These are phyloP conservation scores for Didymella pinodella DNA, from an alignment of 2,329 filamentous ascomycete genomes.

Conservation along the genomic window DNA sequence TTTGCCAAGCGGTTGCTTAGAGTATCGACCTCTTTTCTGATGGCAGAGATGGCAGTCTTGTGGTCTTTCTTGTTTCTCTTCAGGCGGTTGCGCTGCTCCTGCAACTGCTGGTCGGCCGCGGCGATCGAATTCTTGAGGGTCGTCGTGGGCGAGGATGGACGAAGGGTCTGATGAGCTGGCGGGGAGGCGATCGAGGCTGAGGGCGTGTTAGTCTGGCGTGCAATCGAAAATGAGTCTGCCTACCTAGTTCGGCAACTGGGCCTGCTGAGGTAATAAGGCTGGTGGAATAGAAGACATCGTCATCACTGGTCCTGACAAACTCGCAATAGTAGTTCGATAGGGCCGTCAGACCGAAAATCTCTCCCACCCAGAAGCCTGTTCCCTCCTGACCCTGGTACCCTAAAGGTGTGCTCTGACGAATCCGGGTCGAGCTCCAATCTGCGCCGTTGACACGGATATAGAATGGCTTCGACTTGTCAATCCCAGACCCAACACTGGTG, in stretches of 20 bases:
- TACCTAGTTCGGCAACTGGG: slow-evolving; percentile 66
- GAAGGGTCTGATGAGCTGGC: slow-evolving; percentile 67
- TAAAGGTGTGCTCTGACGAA: slow-evolving; percentile 61
- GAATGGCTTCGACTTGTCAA: slow-evolving; percentile 77
- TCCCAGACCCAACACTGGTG: slow-evolving; percentile 56
- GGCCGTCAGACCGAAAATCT: slow-evolving; percentile 72
- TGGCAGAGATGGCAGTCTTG: slow-evolving; percentile 70
- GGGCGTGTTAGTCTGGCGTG: slow-evolving; percentile 6
- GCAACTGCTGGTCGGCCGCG: slow-evolving; percentile 73
- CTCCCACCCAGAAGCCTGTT: slow-evolving; percentile 71
- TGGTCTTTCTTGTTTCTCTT: slow-evolving; percentile 78
- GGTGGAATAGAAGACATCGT: slow-evolving; percentile 72
- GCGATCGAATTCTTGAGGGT: slow-evolving; percentile 80
- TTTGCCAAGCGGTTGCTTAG: slow-evolving; percentile 70
- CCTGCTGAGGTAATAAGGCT: slow-evolving; percentile 73
- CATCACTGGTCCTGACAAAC: slow-evolving; percentile 73
- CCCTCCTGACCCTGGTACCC: slow-evolving; percentile 55
- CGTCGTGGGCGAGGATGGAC: slow-evolving; percentile 78
- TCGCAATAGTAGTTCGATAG: slow-evolving; percentile 81
- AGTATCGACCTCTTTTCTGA: slow-evolving; percentile 77
- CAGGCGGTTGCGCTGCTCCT: slow-evolving; percentile 72
- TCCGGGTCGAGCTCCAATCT: slow-evolving; percentile 79
- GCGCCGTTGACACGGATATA: slow-evolving; percentile 81
- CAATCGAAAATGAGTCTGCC: slow-evolving; percentile 26
- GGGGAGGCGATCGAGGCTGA: slow-evolving; percentile 51